These are phyloP conservation scores for Solanum paucissectum DNA, from an alignment of 257 asterid genomes.

Conservation along the genomic window DNA sequence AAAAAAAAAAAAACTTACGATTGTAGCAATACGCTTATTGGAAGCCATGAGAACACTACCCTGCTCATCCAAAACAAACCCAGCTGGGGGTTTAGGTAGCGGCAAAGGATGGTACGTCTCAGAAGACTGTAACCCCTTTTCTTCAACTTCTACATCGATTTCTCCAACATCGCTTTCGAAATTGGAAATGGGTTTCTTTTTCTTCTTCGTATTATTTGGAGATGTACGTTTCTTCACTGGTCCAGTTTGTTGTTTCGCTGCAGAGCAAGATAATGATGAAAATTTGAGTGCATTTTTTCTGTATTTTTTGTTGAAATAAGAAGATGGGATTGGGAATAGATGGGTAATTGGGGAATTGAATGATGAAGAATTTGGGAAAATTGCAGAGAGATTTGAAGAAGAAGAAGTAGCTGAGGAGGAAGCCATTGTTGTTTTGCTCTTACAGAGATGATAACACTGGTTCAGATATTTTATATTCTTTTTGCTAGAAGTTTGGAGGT, in stretches of 20 bases:
- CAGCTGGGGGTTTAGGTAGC: constrained; percentile 92
- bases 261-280: constrained; percentile 8
- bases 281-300: not conserved
- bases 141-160: constrained; percentile 8
- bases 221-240: constrained; percentile 25
- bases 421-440: not conserved
- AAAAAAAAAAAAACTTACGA: constrained; percentile 38
- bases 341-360: not conserved
- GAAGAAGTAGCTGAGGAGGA: not conserved
- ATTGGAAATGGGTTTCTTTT: constrained; percentile 7
- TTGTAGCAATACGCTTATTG: constrained; percentile 60
- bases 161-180: not conserved
- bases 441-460: not conserved
- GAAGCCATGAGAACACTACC: constrained; percentile 86
- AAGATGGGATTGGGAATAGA: not conserved
- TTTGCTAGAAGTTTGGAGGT: not conserved
- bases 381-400: constrained; percentile 2
- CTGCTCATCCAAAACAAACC: constrained; percentile 79
- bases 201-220: constrained; percentile 5
- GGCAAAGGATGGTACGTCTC: constrained; percentile 36
- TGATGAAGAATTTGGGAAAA: not conserved
- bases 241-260: constrained; percentile 24
- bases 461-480: not conserved
- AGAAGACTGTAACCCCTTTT: constrained; percentile 15
- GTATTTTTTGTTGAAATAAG: not conserved